Conservation (phyloP, 2,329 filamentous ascomycete genomes). For the Epicoccum nigrum region DNA sequence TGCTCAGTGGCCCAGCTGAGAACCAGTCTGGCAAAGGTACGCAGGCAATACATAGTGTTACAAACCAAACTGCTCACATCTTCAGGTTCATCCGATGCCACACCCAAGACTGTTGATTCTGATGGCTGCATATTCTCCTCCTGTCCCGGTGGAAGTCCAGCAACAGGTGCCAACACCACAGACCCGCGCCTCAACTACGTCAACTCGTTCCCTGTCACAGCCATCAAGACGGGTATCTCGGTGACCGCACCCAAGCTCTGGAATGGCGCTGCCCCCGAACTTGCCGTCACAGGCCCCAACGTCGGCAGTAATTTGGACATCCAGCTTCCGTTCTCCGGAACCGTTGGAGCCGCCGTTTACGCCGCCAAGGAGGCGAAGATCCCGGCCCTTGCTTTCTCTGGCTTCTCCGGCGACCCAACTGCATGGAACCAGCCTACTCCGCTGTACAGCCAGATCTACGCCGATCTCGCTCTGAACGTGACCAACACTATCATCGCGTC, state of each 20-base stretch:
- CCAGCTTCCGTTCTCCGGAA: slow-evolving; percentile 66
- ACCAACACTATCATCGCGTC: slow-evolving; percentile 61
- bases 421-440: slow-evolving; percentile 61
- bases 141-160: slow-evolving; percentile 63
- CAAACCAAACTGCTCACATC: slow-evolving; percentile 8
- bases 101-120: slow-evolving; percentile 55
- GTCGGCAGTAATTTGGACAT: slow-evolving; percentile 65
- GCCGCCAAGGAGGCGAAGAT: slow-evolving; percentile 61
- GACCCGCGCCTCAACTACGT: slow-evolving; percentile 71
- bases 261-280: slow-evolving; percentile 59
- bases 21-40: slow-evolving; percentile 68
- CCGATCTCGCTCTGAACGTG: slow-evolving; percentile 65
- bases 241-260: slow-evolving; percentile 62
- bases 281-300: slow-evolving; percentile 71
- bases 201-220: slow-evolving; percentile 70
- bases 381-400: slow-evolving; percentile 73
- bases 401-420: slow-evolving; percentile 56
- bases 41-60: neutral
- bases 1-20: slow-evolving; percentile 70
- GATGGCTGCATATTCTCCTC: slow-evolving; percentile 65
- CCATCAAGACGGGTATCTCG: slow-evolving; percentile 67
- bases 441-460: slow-evolving; percentile 65
- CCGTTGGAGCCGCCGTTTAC: slow-evolving; percentile 68
- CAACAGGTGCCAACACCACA: slow-evolving; percentile 63
- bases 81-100: slow-evolving; percentile 59